phyloP scores from a whole-genome alignment of 306 rosid species.

The Senna siamea region DNA sequence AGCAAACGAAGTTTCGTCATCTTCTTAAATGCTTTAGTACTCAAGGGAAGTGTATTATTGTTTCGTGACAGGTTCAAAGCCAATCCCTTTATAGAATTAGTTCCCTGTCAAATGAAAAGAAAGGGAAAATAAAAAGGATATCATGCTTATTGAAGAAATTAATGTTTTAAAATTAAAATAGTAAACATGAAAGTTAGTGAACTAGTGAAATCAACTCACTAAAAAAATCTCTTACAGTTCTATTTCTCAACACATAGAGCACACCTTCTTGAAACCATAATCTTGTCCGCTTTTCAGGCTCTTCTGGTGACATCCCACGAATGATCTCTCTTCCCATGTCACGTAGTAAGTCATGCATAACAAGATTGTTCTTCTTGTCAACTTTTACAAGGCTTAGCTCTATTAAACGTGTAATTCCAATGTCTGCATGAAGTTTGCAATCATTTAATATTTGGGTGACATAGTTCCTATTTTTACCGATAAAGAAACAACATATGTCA shows the following conservation, averaged over 20 bases:
- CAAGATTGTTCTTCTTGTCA: background rate
- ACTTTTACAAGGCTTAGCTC: conserved; percentile 2
- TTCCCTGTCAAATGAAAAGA: background rate
- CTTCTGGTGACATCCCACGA: background rate
- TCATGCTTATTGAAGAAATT: background rate
- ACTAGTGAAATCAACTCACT: too few relatives aligned
- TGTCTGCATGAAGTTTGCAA: background rate
- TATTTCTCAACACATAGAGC: background rate
- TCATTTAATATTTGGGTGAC: background rate
- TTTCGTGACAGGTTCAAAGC: background rate
- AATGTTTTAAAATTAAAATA: too few relatives aligned
- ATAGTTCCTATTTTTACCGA: background rate
- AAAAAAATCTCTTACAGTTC: background rate
- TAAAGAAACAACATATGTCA: conserved; percentile 9
- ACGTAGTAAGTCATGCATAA: background rate
- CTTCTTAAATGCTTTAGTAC: background rate
- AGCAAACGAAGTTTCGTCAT: background rate
- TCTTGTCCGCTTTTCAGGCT: background rate
- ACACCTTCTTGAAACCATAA: conserved; percentile 2
- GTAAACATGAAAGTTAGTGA: too few relatives aligned
- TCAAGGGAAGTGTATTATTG: background rate
- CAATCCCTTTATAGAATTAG: background rate
- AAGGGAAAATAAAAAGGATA: background rate
- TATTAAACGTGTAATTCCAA: background rate
- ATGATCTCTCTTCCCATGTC: conserved; percentile 6